Evolutionary conservation across 306 rosid genomes (phyloP).

Genomic region (Inga oerstediana): DNA sequence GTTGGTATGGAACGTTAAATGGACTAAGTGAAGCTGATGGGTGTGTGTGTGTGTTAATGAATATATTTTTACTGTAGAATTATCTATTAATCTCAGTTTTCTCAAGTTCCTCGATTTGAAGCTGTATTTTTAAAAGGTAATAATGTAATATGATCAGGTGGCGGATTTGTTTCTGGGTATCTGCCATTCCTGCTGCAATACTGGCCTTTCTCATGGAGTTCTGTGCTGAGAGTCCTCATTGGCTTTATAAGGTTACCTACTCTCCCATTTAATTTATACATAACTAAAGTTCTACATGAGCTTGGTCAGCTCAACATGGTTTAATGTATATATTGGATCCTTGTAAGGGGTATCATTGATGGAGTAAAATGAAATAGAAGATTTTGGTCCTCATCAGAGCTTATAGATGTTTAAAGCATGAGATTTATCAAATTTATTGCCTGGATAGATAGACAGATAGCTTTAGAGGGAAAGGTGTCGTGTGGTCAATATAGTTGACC

Average conservation of each 20-base stretch:
- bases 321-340: constrained; percentile 31
- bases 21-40: constrained; percentile 19
- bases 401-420: constrained; percentile 20
- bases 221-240: constrained; percentile 85
- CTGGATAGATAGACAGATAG: background rate
- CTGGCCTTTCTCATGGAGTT: constrained; percentile 83
- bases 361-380: constrained; percentile 22
- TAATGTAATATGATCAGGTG: constrained; percentile 60
- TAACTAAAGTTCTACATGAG: background rate
- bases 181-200: constrained; percentile 64
- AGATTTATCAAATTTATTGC: constrained; percentile 5
- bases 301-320: constrained; percentile 17
- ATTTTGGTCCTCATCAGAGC: constrained; percentile 5
- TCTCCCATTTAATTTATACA: constrained; percentile 31
- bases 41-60: constrained; percentile 1
- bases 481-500: background rate
- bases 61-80: constrained; percentile 6
- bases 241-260: constrained; percentile 78
- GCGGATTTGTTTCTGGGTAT: constrained; percentile 86
- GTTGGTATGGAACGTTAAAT: constrained; percentile 63
- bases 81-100: constrained; percentile 21
- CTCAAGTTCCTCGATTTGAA: constrained; percentile 18
- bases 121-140: constrained; percentile 14
- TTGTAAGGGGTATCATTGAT: constrained; percentile 12
- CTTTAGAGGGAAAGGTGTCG: background rate